Percentiles rank a stretch among this genome's conserved stretches.
Conservation (phyloP, 805 yeast genomes). For the Dipodascopsis tothii region DNA sequence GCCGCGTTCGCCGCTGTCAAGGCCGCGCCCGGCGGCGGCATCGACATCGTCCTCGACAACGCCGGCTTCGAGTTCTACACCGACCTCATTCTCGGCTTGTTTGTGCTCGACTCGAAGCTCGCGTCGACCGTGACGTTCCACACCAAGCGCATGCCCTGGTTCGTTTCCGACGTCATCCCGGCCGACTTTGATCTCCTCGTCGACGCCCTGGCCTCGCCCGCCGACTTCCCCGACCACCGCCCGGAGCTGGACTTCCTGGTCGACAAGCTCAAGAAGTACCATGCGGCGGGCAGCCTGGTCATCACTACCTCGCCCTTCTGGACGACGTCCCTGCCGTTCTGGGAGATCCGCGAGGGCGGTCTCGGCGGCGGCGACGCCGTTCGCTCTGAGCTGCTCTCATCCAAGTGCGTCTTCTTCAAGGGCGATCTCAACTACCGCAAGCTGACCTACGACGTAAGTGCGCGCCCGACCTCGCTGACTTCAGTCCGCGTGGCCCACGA, state of each 20-base stretch:
- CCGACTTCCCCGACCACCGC: constrained; percentile 44
- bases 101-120: constrained; percentile 63
- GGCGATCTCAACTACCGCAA: constrained; percentile 96
- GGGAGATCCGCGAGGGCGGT: constrained; percentile 54
- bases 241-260: constrained; percentile 45
- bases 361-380: constrained; percentile 52
- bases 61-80: constrained; percentile 79
- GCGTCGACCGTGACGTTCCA: constrained; percentile 58
- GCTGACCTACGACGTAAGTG: constrained; percentile 62
- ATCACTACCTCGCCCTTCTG: constrained; percentile 67
- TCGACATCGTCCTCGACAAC: constrained; percentile 43
- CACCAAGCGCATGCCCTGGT: constrained; percentile 90
- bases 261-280: constrained; percentile 39
- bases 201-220: constrained; percentile 19
- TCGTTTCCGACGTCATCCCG: constrained; percentile 91
- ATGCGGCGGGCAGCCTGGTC: constrained; percentile 41
- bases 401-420: constrained; percentile 72
- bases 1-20: constrained; percentile 19
- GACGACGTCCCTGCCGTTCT: constrained; percentile 73
- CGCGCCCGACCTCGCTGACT: not conserved
- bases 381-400: constrained; percentile 47
- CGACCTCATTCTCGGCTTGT: constrained; percentile 61
- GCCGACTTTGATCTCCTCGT: constrained; percentile 50
- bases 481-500: constrained; percentile 66
- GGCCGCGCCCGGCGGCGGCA: constrained; percentile 8